Conservation (phyloP, 192 early-diverging fungal species). For the Entomortierella beljakovae region DNA sequence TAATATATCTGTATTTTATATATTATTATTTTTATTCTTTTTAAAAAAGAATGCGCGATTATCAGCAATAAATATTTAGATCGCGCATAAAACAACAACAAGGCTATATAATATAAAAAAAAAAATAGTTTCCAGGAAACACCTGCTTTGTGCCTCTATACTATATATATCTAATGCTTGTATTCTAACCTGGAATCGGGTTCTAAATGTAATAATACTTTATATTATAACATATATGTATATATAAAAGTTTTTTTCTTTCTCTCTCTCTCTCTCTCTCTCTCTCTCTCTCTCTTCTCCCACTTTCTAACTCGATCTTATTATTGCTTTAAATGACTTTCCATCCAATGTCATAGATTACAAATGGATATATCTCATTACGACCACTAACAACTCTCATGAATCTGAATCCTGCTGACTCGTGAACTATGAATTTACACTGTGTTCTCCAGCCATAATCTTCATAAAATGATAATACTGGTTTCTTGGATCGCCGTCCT, state of each 20-base stretch:
- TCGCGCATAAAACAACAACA: too few species aligned
- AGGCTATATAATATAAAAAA: too few species aligned
- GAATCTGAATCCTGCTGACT: constrained; percentile 35
- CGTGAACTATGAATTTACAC: constrained; percentile 44
- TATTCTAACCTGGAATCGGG: too few species aligned
- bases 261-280: constrained; percentile 6
- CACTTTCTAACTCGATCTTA: not conserved
- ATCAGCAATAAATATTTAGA: too few species aligned
- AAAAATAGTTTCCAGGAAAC: too few species aligned
- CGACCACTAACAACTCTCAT: constrained; percentile 47
- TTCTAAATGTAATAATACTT: too few species aligned
- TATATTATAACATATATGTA: not conserved
- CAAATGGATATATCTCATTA: constrained; percentile 43
- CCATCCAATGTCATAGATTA: constrained; percentile 52
- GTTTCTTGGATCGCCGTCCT: constrained; percentile 9
- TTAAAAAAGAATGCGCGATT: too few species aligned
- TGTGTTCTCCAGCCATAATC: constrained; percentile 50
- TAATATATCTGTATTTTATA: too few species aligned
- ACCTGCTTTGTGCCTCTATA: too few species aligned
- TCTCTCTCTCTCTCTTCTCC: not conserved
- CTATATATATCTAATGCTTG: too few species aligned
- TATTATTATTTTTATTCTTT: too few species aligned
- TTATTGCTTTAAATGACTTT: constrained; percentile 28
- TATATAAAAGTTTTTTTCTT: not conserved
- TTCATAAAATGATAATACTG: constrained; percentile 22